Base-by-base conservation (phyloP, 1,139 yeast species). In the Geotrichum europaeum region DNA sequence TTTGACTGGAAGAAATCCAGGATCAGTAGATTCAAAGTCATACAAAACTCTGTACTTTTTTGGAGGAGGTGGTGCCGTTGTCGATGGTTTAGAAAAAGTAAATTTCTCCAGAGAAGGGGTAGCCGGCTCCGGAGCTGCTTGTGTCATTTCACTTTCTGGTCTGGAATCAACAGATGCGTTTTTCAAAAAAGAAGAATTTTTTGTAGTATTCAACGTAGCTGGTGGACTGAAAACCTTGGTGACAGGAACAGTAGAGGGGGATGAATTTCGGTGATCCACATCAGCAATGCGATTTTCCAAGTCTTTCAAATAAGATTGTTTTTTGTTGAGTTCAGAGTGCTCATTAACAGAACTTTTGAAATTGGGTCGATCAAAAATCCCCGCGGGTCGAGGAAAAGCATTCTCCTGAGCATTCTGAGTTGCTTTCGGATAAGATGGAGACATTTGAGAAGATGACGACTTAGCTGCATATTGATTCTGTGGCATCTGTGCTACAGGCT, bases 11-110 rank as follows among this genome's bases (percentile, higher is more conserved):
- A 91, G 79, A 67, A 84, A 89, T 1, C 95, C 86, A 4, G 90
- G 82, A 9, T 94, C 95, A 1, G 91, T 82, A 15, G 97, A 97
- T 43, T 85, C 87, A 73, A 89, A 94, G 67, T 90, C 97, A 71
- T 87, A 94, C 62, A 90, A 40, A 40, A n/a, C 47, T n/a, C 18
- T 40, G 24, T n/a, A 40, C 18, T 40, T 40, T 18, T 40, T 40
- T n/a, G 47, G 82, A 61, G 84, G 79, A 0, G 96, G 91, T 57
- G 80, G 77, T 2, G 80, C 76, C 18, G 22, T n/a, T n/a, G 47
- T 40, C 1, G 47, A 40, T 4, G 47, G 47, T n/a, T 22, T 40
- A 5, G 78, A 77, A 0, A 84, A 79, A 0, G 88, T 82, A 0
- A 88, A 84, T 0, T 95, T 86, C 4, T 96, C 91, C 0, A 91